Conservation (phyloP, 2,329 filamentous ascomycete genomes). For the Ophiocordyceps robertsii region DNA sequence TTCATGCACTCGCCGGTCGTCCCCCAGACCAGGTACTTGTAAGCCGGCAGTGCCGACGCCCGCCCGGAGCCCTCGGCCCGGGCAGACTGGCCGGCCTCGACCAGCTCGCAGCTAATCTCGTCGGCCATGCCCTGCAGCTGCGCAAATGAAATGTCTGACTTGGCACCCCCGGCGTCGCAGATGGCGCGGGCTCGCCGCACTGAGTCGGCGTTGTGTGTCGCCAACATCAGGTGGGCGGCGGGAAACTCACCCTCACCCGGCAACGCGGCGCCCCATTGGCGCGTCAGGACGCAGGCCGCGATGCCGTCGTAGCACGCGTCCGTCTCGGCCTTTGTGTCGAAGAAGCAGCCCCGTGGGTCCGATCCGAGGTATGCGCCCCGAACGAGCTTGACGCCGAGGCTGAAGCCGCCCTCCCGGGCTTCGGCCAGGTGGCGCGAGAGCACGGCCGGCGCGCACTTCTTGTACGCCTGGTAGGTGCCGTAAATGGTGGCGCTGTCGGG, state of each 20-base stretch:
- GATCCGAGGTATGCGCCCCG: constrained; percentile 60
- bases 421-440: constrained; percentile 45
- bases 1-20: constrained; percentile 72
- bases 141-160: constrained; percentile 30
- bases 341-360: constrained; percentile 57
- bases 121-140: constrained; percentile 96
- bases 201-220: constrained; percentile 69
- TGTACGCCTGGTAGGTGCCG: constrained; percentile 67
- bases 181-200: constrained; percentile 44
- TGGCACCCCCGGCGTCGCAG: constrained; percentile 28
- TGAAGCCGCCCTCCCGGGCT: constrained; percentile 47
- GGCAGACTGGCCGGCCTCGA: constrained; percentile 20
- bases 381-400: constrained; percentile 62
- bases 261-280: constrained; percentile 26
- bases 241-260: constrained; percentile 35
- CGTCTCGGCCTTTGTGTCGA: constrained; percentile 58
- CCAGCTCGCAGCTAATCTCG: constrained; percentile 61
- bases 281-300: constrained; percentile 50
- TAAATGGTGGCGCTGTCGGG: constrained; percentile 59
- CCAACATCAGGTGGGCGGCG: constrained; percentile 53
- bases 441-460: constrained; percentile 46
- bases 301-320: constrained; percentile 62
- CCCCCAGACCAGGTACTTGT: constrained; percentile 60
- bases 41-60: constrained; percentile 38
- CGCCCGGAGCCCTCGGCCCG: constrained; percentile 11